Evolutionary conservation across 805 yeast genomes (phyloP).

Genomic region (Suhomyces xylopsoci): DNA sequence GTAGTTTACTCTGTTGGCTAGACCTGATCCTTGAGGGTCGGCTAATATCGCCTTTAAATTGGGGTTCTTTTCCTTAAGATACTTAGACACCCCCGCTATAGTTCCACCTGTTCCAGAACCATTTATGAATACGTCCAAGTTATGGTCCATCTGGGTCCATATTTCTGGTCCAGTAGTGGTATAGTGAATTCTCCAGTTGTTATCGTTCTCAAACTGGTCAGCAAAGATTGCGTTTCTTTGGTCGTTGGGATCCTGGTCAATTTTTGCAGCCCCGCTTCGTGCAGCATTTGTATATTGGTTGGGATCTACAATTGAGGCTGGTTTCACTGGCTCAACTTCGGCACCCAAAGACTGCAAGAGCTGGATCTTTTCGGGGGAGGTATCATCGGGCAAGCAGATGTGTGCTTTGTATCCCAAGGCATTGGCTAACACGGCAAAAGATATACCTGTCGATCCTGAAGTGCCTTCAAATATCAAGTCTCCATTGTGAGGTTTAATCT

Average conservation of each 20-base stretch:
- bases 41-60: constrained; percentile 62
- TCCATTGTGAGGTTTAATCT: constrained; percentile 54
- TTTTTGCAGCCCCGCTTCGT: constrained; percentile 55
- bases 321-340: constrained; percentile 76
- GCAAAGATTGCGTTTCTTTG: constrained; percentile 73
- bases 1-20: constrained; percentile 75
- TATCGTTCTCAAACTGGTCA: constrained; percentile 91
- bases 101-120: constrained; percentile 88
- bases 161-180: constrained; percentile 90
- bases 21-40: constrained; percentile 95
- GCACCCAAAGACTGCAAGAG: constrained; percentile 78
- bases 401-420: constrained; percentile 87
- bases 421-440: constrained; percentile 85
- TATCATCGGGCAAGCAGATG: constrained; percentile 93
- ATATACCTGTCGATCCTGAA: constrained; percentile 94
- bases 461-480: constrained; percentile 92
- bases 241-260: constrained; percentile 38
- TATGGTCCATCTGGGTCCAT: constrained; percentile 63
- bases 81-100: constrained; percentile 24
- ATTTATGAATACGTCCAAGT: constrained; percentile 72
- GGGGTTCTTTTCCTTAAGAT: constrained; percentile 43
- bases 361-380: constrained; percentile 77
- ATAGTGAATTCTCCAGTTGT: constrained; percentile 85
- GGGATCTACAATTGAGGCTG: constrained; percentile 94
- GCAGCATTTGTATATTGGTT: constrained; percentile 92